Percentiles rank a stretch among this genome's conserved stretches.
Evolutionary conservation across 1,139 yeast species (phyloP).

Genomic region (Suhomyces taliae): DNA sequence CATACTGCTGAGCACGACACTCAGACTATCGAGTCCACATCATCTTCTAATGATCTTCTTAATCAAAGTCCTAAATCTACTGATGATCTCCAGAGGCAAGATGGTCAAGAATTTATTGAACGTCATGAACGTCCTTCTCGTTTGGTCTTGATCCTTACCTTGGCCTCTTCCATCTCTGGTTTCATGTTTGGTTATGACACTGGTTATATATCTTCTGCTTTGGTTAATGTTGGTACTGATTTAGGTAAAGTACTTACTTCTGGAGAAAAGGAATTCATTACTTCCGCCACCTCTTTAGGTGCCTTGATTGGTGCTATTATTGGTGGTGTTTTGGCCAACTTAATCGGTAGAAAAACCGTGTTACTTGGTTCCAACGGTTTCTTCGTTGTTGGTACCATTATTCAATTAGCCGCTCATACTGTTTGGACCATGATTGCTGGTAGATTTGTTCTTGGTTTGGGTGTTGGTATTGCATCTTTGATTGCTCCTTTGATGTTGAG

Average conservation of each 20-base stretch:
- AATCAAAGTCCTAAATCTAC: background rate
- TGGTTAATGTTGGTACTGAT: conserved; percentile 80
- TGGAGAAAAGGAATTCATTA: conserved; percentile 84
- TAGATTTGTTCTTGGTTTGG: conserved; percentile 89
- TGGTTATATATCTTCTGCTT: conserved; percentile 90
- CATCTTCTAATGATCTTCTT: conserved; percentile 7
- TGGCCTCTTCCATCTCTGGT: conserved; percentile 87
- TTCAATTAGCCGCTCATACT: conserved; percentile 76
- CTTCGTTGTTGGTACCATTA: conserved; percentile 77
- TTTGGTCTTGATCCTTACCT: conserved; percentile 66
- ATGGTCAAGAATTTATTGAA: background rate
- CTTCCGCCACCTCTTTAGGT: conserved; percentile 94
- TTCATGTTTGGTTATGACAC: conserved; percentile 97
- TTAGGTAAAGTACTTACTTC: conserved; percentile 54
- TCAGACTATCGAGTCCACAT: conserved; percentile 5
- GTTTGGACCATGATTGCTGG: conserved; percentile 94
- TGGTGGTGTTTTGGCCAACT: conserved; percentile 81
- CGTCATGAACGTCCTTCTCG: conserved; percentile 51
- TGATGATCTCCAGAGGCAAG: background rate
- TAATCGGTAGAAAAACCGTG: conserved; percentile 78
- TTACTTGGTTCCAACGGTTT: conserved; percentile 76
- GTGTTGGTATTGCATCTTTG: conserved; percentile 91
- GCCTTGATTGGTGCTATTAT: conserved; percentile 76
- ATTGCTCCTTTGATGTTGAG: conserved; percentile 88
- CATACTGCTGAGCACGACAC: conserved; percentile 5